Evolutionary conservation across 768 basidiomycete species (phyloP), one percentile per base, ranked within the genome.

Genomic region (Mycena chlorophos): DNA sequence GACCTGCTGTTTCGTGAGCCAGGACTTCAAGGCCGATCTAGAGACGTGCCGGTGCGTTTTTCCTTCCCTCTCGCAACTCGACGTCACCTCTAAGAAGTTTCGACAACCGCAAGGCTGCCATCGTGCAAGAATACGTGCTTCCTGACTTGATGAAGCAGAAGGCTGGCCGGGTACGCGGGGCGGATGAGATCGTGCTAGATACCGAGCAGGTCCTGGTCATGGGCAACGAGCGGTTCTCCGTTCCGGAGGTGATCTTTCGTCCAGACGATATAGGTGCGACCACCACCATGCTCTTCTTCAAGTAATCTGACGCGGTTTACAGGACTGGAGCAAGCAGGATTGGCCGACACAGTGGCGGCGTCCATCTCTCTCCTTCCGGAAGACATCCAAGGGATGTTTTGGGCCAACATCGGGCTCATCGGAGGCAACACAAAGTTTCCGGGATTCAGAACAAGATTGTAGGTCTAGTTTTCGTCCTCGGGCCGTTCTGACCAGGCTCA

Each of bases 321-420:
- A 83, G 95, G 93, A 5, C 69, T 98, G 38, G 81, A 86, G 12
- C 94, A 97, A 66, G 78, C 83, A 17, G 95, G 95, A 2, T 72
- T 98, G 26, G 77, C 91, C 30, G 81, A 79, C 52, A 84, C 87
- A 12, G 83, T 98, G 56, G 88, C 89, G 37, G 68, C 80, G 52
- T 88, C 88, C 54, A 93, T 98, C 65, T 76, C 81, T 0, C 71
- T 81, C 27, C 82, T 98, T 56, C 91, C 92, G 0, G 74, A 79
- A 49, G 92, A 95, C 63, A 63, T 95, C 23, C 91, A 87, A 62
- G 94, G 92, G 29, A 85, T 98, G 88, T 97, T 94, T 71, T 98
- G 94, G 94, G 85, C 85, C 29, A 92, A 98, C 69, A 94, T 98
- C 57, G 90, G 89, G 14, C 72, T 96, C 60, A 83, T 94, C 65